Evolutionary conservation across 2,329 filamentous ascomycete species (phyloP), one percentile per base, ranked within the genome.

Genomic region (Penicillium sp.): DNA sequence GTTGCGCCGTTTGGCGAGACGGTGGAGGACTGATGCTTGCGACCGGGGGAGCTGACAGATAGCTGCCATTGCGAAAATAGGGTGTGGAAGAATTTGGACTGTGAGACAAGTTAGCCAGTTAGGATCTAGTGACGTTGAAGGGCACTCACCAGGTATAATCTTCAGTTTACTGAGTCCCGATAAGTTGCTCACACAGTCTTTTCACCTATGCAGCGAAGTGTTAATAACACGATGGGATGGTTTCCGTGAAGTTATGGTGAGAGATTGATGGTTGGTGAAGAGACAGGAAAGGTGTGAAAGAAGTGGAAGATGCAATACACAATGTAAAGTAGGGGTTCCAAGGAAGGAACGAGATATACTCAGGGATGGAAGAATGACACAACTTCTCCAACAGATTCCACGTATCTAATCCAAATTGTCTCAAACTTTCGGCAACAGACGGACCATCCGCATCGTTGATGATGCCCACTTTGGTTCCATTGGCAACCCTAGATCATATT

Each of bases 1-100:
- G 78, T 86, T 85, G 68, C 58, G 50, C 45, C 68, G 61, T 22
- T 65, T 65, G 37, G 76, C 69, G 60, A 86, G 65, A 51, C 75
- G 71, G 47, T 64, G 58, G 19, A 62, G 31, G 26, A 29, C 39
- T 27, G 49, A 56, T 50, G 42, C 60, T 16, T 44, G 46, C 14
- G 43, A 29, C 4, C 29, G 56, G 21, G 50, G 19, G 26, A 58
- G 56, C 24, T 67, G 68, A 68, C 63, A 73, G 53, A 71, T 64
- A 26, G 68, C 63, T 33, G 71, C 58, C 71, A 74, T 70, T 39
- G 22, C 27, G 22, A 9, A 19, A 11, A 3, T 13, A 24, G 16
- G n/a, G 35, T 3, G 9, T 43, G 14, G 26, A 14, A 9, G 16
- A 16, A 44, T 21, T 19, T 14, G 19, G 9, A 19, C 35, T 39